phyloP scores from a whole-genome alignment of 805 yeast genomes.

The Priceomyces haplophilus region DNA sequence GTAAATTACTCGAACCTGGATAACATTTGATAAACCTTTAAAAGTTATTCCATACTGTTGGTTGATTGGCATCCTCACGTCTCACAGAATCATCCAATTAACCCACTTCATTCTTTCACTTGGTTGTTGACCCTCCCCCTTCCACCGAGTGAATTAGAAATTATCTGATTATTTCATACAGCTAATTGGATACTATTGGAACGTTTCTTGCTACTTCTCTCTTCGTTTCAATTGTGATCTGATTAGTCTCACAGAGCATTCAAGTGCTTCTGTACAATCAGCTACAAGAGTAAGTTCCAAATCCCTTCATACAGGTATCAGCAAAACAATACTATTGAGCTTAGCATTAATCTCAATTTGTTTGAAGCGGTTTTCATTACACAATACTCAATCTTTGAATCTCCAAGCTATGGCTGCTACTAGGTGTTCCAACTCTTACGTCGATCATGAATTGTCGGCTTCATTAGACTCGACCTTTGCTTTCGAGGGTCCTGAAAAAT shows the following conservation, averaged over 20 bases:
- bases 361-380: not conserved
- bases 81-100: slow-evolving; percentile 15
- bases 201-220: slow-evolving; percentile 51
- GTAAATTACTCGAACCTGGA: slow-evolving; percentile 42
- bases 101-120: slow-evolving; percentile 23
- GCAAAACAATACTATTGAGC: slow-evolving; percentile 5
- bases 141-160: slow-evolving; percentile 24
- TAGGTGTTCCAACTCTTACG: slow-evolving; percentile 45
- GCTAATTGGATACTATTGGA: slow-evolving; percentile 19
- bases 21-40: slow-evolving; percentile 32
- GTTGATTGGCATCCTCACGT: slow-evolving; percentile 13
- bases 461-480: slow-evolving; percentile 85
- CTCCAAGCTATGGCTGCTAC: slow-evolving; percentile 38
- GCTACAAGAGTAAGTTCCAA: slow-evolving; percentile 41
- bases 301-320: slow-evolving; percentile 22
- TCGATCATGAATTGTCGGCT: slow-evolving; percentile 77
- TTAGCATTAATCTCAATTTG: not conserved
- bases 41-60: not conserved
- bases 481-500: slow-evolving; percentile 96
- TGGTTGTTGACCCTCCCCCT: slow-evolving; percentile 38
- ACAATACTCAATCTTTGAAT: not conserved
- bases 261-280: slow-evolving; percentile 2
- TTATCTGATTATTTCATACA: slow-evolving; percentile 1
- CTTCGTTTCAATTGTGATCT: slow-evolving; percentile 34
- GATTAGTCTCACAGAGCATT: slow-evolving; percentile 14